Percentiles rank a stretch among this genome's conserved stretches.
Evolutionary conservation across 306 rosid genomes (phyloP).

Genomic region (Benincasa hispida): DNA sequence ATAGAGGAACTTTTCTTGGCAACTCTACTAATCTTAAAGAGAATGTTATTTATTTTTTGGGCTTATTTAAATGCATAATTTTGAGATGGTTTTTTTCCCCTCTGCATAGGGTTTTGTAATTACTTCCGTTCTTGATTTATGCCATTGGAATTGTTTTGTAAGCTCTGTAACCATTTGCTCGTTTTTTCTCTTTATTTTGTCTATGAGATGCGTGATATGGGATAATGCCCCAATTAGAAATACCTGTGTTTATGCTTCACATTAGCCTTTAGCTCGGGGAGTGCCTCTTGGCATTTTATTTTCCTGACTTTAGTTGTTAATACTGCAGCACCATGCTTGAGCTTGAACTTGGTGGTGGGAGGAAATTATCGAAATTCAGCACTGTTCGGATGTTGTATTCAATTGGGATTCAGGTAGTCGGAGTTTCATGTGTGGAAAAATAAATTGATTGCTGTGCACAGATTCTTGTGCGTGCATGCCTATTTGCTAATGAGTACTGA

Average conservation of each 20-base stretch:
- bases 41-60: background rate
- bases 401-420: conserved; percentile 76
- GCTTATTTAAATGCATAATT: background rate
- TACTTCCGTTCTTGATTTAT: background rate
- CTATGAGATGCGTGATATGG: background rate
- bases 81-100: background rate
- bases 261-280: background rate
- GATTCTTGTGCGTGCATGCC: conserved; percentile 2
- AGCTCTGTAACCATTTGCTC: background rate
- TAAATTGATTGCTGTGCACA: background rate
- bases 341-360: conserved; percentile 94
- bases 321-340: conserved; percentile 66
- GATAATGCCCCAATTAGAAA: background rate
- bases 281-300: background rate
- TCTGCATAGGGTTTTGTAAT: background rate
- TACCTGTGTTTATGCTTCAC: background rate
- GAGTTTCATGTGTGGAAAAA: conserved; percentile 1
- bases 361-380: conserved; percentile 82
- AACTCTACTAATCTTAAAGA: background rate
- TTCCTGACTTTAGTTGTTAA: conserved; percentile 18
- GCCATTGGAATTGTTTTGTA: background rate
- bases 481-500: background rate
- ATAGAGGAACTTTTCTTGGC: background rate
- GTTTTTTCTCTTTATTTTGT: background rate
- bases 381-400: conserved; percentile 71